Base-by-base conservation (phyloP, 1,139 yeast species). In the Lodderomyces parapsilosis region DNA sequence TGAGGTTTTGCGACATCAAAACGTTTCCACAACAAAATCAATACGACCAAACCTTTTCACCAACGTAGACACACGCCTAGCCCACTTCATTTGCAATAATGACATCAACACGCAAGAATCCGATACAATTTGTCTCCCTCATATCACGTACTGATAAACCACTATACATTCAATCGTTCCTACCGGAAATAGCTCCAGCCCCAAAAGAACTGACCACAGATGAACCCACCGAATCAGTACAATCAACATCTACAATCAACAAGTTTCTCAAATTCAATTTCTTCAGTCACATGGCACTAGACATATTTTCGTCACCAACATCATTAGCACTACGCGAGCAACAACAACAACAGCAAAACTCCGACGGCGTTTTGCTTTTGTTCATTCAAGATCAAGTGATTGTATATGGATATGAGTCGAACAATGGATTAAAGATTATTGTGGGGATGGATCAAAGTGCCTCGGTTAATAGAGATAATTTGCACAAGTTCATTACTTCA, bases 281-380 rank as follows among this genome's bases (percentile, higher is more conserved):
- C 51, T 62, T 82, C 27, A 74, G 85, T 13, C 86, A 82, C 56
- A 81, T 82, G 84, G 81, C 86, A 2, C 60, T 82, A 19, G 88
- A 82, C 57, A 72, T 81, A 17, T 80, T 82, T 51, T 66, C 80
- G 27, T 76, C 83, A 15, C 83, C 84, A 0, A 47, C 69, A n/a
- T 64, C 74, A 32, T 49, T 69, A 36, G 54, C 62, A 36, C 55
- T 71, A 38, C 58, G 76, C 19, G 76, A 71, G 47, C 73, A 65
- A 45, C 73, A 68, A 38, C 74, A 66, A 35, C 62, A 65, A 9
- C 43, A 33, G 30, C 46, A 46, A 24, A 28, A 41, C 46, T 48
- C n/a, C 55, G 55, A 14, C 22, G 51, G 56, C 56, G 70, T 68
- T 41, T 59, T 68, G 25, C 62, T 81, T 15, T 59, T 82, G 24